Conservation (phyloP, 176 grass and related monocot species). For the Alloteropsis semialata region DNA sequence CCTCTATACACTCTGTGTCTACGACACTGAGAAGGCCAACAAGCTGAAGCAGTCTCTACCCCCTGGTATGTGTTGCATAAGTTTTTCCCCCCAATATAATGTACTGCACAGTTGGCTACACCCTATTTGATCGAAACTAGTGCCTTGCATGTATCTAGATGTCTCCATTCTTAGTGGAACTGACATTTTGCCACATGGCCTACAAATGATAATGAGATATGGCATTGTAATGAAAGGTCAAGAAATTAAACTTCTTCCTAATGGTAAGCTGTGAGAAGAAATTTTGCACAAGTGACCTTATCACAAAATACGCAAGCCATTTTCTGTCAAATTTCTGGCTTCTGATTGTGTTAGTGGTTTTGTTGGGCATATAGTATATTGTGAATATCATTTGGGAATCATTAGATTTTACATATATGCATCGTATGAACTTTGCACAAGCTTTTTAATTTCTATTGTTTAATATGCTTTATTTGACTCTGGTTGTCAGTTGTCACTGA, state of each 20-base stretch:
- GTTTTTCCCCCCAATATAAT: no score
- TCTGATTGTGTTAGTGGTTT: neutral
- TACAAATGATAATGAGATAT: neutral
- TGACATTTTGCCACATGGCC: neutral
- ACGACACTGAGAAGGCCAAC: conserved; percentile 64
- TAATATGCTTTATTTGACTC: neutral
- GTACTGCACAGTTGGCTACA: neutral
- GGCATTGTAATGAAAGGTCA: neutral
- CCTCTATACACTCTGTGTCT: conserved; percentile 74
- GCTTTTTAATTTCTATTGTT: neutral
- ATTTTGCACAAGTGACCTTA: neutral
- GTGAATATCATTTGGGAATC: neutral
- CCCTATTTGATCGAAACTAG: neutral
- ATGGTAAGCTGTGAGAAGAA: neutral
- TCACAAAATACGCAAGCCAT: neutral
- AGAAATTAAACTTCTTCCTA: neutral
- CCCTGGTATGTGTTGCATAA: conserved; percentile 29
- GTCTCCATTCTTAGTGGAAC: neutral
- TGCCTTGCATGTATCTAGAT: neutral
- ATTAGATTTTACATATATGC: neutral
- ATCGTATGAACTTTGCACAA: neutral
- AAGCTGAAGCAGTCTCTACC: conserved; percentile 82
- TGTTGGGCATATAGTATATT: neutral
- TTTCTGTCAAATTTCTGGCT: neutral
- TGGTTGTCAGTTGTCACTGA: neutral